Evolutionary conservation across 345 rosid species (phyloP).

Genomic region (Turritis glabra): DNA sequence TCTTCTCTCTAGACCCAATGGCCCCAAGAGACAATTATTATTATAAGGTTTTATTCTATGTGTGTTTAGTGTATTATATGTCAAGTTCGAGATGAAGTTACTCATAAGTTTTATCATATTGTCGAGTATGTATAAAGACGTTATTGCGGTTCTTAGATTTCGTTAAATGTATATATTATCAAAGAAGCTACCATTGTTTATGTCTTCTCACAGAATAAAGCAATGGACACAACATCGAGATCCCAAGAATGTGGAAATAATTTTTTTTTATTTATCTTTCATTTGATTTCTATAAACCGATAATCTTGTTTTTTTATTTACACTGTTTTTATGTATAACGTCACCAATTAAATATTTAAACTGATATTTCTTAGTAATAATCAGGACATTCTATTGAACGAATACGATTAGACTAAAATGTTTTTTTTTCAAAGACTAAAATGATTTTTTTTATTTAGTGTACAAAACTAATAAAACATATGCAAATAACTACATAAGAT

Average conservation of each 20-base stretch:
- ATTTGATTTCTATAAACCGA: not conserved
- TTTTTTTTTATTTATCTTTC: not conserved
- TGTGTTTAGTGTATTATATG: not conserved
- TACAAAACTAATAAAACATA: not conserved
- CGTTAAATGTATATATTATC: conserved; percentile 10
- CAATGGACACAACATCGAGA: conserved; percentile 30
- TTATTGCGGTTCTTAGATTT: conserved; percentile 31
- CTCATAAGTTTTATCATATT: conserved; percentile 23
- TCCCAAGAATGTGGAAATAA: conserved; percentile 33
- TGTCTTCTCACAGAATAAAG: conserved; percentile 4
- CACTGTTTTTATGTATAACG: not conserved
- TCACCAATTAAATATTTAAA: not conserved
- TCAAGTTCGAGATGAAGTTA: conserved; percentile 17
- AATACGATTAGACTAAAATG: not conserved
- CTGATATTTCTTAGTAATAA: not conserved
- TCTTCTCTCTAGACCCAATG: conserved; percentile 35
- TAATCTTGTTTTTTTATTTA: not conserved
- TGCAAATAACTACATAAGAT: not conserved
- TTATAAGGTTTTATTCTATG: conserved; percentile 9
- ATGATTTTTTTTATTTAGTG: not conserved
- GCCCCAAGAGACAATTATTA: conserved; percentile 24
- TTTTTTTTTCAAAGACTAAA: not conserved
- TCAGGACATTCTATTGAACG: conserved; percentile 1
- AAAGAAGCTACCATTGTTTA: conserved; percentile 19
- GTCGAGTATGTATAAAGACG: conserved; percentile 19